Evolutionary conservation across 2,329 filamentous ascomycete species (phyloP).

Genomic region (Raffaelea arxii): DNA sequence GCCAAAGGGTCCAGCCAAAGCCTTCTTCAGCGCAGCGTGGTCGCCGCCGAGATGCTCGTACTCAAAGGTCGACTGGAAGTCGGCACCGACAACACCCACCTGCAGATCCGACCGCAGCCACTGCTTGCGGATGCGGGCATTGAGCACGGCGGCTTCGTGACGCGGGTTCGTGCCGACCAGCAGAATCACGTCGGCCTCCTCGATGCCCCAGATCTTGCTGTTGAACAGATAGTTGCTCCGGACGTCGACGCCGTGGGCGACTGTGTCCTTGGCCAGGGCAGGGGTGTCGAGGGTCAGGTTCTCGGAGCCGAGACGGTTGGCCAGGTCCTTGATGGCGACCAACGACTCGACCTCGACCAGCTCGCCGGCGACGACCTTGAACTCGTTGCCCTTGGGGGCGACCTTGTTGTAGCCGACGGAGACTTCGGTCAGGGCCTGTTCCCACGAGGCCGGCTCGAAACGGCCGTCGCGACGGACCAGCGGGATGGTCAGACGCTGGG

Average conservation of each 20-base stretch:
- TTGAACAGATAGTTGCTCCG: conserved; percentile 96
- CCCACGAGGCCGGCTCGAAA: conserved; percentile 90
- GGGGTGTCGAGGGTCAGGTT: conserved; percentile 91
- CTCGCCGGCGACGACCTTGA: conserved; percentile 89
- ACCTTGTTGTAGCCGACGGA: conserved; percentile 69
- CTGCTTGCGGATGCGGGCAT: conserved; percentile 94
- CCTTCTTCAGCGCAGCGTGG: conserved; percentile 70
- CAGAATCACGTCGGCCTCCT: conserved; percentile 86
- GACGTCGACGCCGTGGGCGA: conserved; percentile 88
- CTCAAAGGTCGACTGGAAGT: conserved; percentile 90
- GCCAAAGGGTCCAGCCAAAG: conserved; percentile 77
- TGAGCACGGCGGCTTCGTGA: conserved; percentile 89
- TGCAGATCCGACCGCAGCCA: conserved; percentile 94
- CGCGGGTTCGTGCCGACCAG: conserved; percentile 92
- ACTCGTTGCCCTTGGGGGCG: conserved; percentile 80
- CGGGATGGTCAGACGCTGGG: conserved; percentile 87
- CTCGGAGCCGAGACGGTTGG: conserved; percentile 92
- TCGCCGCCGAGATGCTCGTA: conserved; percentile 83
- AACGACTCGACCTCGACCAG: conserved; percentile 87
- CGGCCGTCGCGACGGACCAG: conserved; percentile 80
- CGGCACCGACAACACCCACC: conserved; percentile 81
- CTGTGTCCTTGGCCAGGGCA: conserved; percentile 66
- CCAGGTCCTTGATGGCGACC: conserved; percentile 93
- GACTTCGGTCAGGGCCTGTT: conserved; percentile 87
- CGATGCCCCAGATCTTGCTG: conserved; percentile 85